A percentile compares a stretch with the other conserved stretches of the same genome.
Evolutionary conservation across 257 asterid genomes (phyloP).

Genomic region (Sherardia arvensis): DNA sequence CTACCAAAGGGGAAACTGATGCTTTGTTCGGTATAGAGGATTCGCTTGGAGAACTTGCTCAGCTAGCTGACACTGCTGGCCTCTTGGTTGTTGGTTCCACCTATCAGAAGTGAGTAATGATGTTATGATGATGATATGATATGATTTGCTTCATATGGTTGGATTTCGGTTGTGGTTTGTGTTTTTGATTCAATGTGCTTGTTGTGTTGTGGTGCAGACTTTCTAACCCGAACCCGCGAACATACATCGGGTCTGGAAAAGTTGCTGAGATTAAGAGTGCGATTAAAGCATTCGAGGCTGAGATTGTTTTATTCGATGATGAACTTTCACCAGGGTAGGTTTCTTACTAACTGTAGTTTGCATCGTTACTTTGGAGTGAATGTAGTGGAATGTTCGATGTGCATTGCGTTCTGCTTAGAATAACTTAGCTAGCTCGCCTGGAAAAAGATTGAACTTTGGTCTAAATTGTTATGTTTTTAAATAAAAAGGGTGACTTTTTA

Average conservation of each 20-base stretch:
- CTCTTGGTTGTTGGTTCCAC: slow-evolving; percentile 83
- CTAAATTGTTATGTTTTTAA: too few relatives aligned
- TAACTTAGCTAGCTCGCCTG: not conserved
- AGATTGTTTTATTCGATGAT: slow-evolving; percentile 90
- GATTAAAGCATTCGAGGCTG: slow-evolving; percentile 71
- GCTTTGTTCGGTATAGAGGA: slow-evolving; percentile 73
- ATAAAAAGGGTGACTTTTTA: too few relatives aligned
- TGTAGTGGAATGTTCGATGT: not conserved
- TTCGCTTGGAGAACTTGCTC: slow-evolving; percentile 77
- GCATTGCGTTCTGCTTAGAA: not conserved
- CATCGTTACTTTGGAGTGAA: not conserved
- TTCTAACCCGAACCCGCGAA: slow-evolving; percentile 68
- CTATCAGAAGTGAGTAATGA: slow-evolving; percentile 60
- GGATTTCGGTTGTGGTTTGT: not conserved
- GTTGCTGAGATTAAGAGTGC: slow-evolving; percentile 89
- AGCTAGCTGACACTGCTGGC: slow-evolving; percentile 98
- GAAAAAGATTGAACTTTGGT: not conserved
- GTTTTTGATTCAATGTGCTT: not conserved
- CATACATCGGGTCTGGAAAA: slow-evolving; percentile 96
- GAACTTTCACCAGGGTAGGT: slow-evolving; percentile 95
- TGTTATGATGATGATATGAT: slow-evolving; percentile 10
- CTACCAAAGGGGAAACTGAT: slow-evolving; percentile 51
- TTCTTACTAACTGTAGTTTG: slow-evolving; percentile 6
- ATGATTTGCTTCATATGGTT: not conserved
- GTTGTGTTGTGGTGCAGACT: slow-evolving; percentile 48